Base-by-base conservation (phyloP, 2,329 filamentous ascomycete species). In the Camillea tinctor region DNA sequence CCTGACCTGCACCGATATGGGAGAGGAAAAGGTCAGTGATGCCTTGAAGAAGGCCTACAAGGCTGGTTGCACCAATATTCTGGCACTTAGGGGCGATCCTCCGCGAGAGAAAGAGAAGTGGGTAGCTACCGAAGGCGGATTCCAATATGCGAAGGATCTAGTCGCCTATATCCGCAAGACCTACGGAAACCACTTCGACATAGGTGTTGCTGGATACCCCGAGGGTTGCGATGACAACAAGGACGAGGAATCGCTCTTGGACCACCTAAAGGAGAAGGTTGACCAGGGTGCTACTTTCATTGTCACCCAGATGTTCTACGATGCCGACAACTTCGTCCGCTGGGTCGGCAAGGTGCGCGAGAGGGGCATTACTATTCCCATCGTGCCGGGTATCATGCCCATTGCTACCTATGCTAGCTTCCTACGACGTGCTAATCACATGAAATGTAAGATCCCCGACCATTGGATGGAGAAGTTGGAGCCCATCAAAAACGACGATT, bases 261-360 rank as follows among this genome's bases (percentile, higher is more conserved):
- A 95, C 65, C 95, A 98, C 75, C 79, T 99, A 72, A 98, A 98
- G 80, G 91, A 98, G 76, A 99, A 99, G 80, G 89, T 98, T 36
- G 95, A 99, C 73, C 91, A 92, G 60, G 95, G 95, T 55, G 93
- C 90, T 63, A 89, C 90, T 6, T 99, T 98, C 74, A 91, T 99
- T 65, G 91, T 99, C 57, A 98, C 95, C 0, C 95, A 99, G 79
- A 99, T 99, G 95, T 98, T 98, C 79, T 99, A 99, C 80, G 94
- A 99, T 72, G 93, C 87, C 54, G 94, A 99, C 71, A 94, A 95
- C 73, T 99, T 99, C 77, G 78, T 98, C 57, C 85, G 88, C 56
- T 99, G 95, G 95, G 90, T 96, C 44, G 81, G 85, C 67, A 95
- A 91, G 74, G 93, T 94, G 60, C 89, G 93, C 54, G 92, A 88